A percentile compares a stretch with the other conserved stretches of the same genome.
Conservation (phyloP, 2,329 filamentous ascomycete species). For the Diaporthe longicolla region DNA sequence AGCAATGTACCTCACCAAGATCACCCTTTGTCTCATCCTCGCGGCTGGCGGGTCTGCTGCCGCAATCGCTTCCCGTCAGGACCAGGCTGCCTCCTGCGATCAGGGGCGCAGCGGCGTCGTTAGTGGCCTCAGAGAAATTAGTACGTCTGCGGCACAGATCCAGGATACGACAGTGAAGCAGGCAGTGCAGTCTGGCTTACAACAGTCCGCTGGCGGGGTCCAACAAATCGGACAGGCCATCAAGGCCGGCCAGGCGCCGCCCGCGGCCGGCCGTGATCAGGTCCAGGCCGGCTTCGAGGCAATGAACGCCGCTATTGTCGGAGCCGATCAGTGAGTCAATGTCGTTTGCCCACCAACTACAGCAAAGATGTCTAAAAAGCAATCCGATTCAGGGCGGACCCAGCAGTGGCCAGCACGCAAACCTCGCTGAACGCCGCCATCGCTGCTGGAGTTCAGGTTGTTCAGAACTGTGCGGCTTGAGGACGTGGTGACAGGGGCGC, state of each 20-base stretch:
- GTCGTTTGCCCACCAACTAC: too few relatives aligned
- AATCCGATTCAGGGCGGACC: not conserved
- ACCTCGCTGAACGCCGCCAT: slow-evolving; percentile 11
- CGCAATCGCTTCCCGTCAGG: not conserved
- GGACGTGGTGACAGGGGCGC: not conserved
- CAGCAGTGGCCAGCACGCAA: slow-evolving; percentile 22
- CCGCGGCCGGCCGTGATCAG: slow-evolving; percentile 11
- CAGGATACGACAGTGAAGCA: slow-evolving; percentile 22
- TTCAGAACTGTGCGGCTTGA: slow-evolving; percentile 15
- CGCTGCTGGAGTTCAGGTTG: slow-evolving; percentile 9
- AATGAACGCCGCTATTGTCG: slow-evolving; percentile 12
- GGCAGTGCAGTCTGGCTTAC: slow-evolving; percentile 6
- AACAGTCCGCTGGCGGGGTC: slow-evolving; percentile 21
- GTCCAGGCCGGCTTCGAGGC: slow-evolving; percentile 24
- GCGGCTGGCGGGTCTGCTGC: slow-evolving; percentile 9
- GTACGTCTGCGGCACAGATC: slow-evolving; percentile 17
- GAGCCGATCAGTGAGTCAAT: slow-evolving; percentile 23
- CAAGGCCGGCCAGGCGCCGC: slow-evolving; percentile 19
- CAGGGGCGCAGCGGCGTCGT: slow-evolving; percentile 9
- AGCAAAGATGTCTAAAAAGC: not conserved
- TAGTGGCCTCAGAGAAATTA: slow-evolving; percentile 1
- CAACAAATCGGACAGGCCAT: slow-evolving; percentile 23
- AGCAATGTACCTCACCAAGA: slow-evolving; percentile 18
- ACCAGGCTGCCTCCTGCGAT: not conserved
- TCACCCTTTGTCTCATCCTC: slow-evolving; percentile 13